Evolutionary conservation across 1,284 basidiomycete species (phyloP).

Genomic region (Apiotrichum domesticum): DNA sequence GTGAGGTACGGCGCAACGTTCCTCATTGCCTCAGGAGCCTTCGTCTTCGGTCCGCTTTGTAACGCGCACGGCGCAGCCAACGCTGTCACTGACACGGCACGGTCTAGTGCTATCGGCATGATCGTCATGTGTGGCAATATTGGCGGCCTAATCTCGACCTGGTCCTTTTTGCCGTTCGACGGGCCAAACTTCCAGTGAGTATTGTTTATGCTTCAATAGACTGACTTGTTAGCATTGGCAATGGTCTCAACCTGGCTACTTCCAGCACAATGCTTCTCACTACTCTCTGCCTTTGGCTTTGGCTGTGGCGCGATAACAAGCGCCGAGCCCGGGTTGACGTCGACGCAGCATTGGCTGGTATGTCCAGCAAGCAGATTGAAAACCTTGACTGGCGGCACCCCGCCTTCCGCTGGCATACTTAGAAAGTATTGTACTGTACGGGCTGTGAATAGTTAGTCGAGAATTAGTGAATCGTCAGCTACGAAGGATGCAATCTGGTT

Average conservation of each 20-base stretch:
- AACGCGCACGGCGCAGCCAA: conserved; percentile 13
- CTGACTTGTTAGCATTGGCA: conserved; percentile 6
- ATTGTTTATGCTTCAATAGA: too few species aligned
- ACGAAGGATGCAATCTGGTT: too few species aligned
- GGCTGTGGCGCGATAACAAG: conserved; percentile 8
- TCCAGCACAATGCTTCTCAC: conserved; percentile 6
- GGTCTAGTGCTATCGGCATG: conserved; percentile 6
- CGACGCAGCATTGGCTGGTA: not conserved
- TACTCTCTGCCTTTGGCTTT: conserved; percentile 3
- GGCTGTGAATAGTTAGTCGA: too few species aligned
- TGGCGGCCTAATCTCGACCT: conserved; percentile 15
- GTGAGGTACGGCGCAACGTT: conserved; percentile 15
- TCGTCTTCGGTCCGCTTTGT: conserved; percentile 11
- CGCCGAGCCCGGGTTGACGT: conserved; percentile 9
- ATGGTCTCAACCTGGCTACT: conserved; percentile 18
- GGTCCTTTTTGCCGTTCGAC: conserved; percentile 10
- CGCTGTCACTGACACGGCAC: conserved; percentile 11
- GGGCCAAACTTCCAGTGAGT: conserved; percentile 3
- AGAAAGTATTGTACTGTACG: too few species aligned
- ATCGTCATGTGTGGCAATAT: conserved; percentile 15
- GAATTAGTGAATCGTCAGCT: too few species aligned
- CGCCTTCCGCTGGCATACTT: conserved; percentile 9
- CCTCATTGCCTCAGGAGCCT: conserved; percentile 11
- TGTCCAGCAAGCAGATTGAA: conserved; percentile 4
- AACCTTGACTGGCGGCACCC: conserved; percentile 18